Evolutionary conservation across 331 rosid species (phyloP), one percentile per base, ranked within the genome.

Genomic region (Rosa hybrid): DNA sequence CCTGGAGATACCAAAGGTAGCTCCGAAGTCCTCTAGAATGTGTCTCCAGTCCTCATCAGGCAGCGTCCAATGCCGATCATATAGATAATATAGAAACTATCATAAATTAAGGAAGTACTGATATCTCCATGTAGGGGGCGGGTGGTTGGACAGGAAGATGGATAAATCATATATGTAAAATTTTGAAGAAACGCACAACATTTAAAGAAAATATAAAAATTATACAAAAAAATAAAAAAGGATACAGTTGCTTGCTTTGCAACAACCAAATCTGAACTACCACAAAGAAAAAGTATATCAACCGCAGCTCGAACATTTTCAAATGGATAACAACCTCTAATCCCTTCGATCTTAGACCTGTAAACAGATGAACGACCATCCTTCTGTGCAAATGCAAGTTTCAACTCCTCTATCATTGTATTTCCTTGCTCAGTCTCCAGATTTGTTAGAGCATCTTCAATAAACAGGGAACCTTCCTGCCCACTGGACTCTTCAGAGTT

Each of bases 171-270:
- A 27, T 54, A 41, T 69, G 50, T 14, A 67, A n/a, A 57, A 83
- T n/a, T 38, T 17, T 80, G 18, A 53, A 83, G 30, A 60, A 77
- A 77, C 18, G 75, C 64, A 44, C 4, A 59, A 21, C 60, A 69
- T 68, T 20, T 7, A 83, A 84, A 68, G 68, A 8, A 57, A 48
- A 64, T 6, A 64, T 12, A 27, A 63, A 25, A 63, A 5, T 10
- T 9, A 45, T 2, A 45, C 49, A 1, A 27, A 12, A 30, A 12
- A 30, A 12, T 63, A 27, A 13, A 70, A 42, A 81, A 93, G 97
- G 99, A 96, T 96, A 94, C 99, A 83, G 90, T 96, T 69, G 99
- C 99, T 90, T 91, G 96, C 88, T 96, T 96, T 42, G 99, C 97
- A 83, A 92, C 87, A 81, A 90, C 95, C 86, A 83, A 81, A 83